Base-by-base conservation (phyloP, 2,329 filamentous ascomycete species). In the Saccharata proteae region DNA sequence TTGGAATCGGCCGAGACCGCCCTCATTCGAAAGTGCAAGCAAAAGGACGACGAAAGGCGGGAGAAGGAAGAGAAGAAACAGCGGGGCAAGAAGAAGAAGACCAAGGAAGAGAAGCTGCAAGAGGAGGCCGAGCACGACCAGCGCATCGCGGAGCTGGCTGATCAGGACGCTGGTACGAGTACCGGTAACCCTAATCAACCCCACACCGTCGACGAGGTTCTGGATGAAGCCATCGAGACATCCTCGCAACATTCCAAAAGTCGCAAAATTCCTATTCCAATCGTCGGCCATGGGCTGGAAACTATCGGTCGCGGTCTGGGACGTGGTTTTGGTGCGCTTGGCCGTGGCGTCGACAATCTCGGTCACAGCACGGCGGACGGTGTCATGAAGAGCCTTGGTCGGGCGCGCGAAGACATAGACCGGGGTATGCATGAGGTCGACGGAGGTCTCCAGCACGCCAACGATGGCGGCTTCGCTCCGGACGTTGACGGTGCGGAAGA, bases 1-100 rank as follows among this genome's bases (percentile, higher is more conserved):
- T 69, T 98, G 0, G 90, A 98, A 49, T 58, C 58, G 6, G 88
- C 88, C 1, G 80, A 96, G 55, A 94, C 84, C 0, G 74, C 83
- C 14, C 62, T 98, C 23, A 81, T 98, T 43, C 77, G 76, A 36
- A 66, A 67, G 26, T 86, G 82, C 34, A 29, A 34, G 8, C 20
- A 17, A 13, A 54, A 55, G 35, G 49, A 53, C 14, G 43, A 45
- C 26, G 44, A 55, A 18, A 34, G 26, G 16, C 30, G 31, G n/a
- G 26, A 15, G 13, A 27, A 22, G 23, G 31, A 30, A 9, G 18
- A 34, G 30, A 34, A 26, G 12, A n/a, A 14, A 15, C 14, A 11
- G 4, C 16, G 26, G 12, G 17, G 11, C 2, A 30, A 27, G 23
- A 34, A 37, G 22, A 34, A 15, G 21, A 17, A 5, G 16, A 28